Conservation (phyloP, 2,329 filamentous ascomycete genomes). For the Talaromyces sp. region DNA sequence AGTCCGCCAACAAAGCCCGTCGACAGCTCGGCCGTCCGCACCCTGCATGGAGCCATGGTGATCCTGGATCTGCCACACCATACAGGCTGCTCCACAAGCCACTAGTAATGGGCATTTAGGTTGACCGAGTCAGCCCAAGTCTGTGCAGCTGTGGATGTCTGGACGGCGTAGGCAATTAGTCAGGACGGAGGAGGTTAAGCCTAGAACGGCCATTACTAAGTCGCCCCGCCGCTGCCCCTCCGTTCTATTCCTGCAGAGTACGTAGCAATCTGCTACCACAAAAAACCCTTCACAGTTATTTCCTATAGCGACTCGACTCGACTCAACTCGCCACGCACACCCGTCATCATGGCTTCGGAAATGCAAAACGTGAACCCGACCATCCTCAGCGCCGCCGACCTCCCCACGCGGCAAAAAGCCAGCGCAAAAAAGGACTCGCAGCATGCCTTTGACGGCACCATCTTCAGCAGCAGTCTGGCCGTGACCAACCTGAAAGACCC, state of each 20-base stretch:
- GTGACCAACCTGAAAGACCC: slow-evolving; percentile 47
- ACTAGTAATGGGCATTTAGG: not conserved
- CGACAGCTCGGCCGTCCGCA: not conserved
- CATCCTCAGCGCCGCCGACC: slow-evolving; percentile 79
- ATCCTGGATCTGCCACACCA: not conserved
- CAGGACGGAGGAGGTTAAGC: too few relatives aligned
- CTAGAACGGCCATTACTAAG: not conserved
- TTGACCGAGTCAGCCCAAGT: not conserved
- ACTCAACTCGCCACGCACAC: not conserved
- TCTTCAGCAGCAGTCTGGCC: slow-evolving; percentile 50
- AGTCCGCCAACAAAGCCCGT: not conserved
- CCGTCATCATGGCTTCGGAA: slow-evolving; percentile 25
- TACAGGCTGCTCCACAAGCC: not conserved
- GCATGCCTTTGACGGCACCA: slow-evolving; percentile 16
- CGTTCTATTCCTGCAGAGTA: too few relatives aligned
- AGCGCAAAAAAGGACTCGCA: slow-evolving; percentile 36
- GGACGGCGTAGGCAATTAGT: not conserved
- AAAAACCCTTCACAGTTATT: not conserved
- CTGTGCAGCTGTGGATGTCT: not conserved
- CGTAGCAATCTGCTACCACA: too few relatives aligned
- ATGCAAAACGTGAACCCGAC: slow-evolving; percentile 70
- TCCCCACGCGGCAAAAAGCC: slow-evolving; percentile 66
- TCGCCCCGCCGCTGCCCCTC: not conserved
- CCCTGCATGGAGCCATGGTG: not conserved
- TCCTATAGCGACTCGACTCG: not conserved